phyloP scores from a whole-genome alignment of 2,329 filamentous ascomycete genomes.

The Leptographium flavum region DNA sequence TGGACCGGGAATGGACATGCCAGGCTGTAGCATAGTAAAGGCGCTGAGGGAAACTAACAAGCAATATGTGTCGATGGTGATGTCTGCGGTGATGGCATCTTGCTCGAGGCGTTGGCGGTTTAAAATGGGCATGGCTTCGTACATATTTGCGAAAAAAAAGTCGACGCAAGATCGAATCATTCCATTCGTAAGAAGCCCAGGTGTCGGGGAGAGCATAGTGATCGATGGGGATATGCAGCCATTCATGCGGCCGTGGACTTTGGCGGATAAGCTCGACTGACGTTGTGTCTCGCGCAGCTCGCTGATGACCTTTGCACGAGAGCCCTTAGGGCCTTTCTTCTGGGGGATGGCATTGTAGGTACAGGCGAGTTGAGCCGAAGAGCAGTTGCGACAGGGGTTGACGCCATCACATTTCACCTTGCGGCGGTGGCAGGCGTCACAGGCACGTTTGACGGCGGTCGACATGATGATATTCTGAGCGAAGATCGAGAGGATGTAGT shows the following conservation, averaged over 20 bases:
- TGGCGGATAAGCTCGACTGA: conserved; percentile 47
- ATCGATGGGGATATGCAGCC: conserved; percentile 32
- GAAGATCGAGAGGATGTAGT: not conserved
- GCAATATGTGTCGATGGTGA: conserved; percentile 49
- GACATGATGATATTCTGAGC: conserved; percentile 22
- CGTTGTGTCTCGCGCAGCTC: conserved; percentile 56
- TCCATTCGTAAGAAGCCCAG: conserved; percentile 45
- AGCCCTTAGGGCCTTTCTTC: conserved; percentile 65
- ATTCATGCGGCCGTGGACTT: conserved; percentile 45
- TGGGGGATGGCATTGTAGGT: conserved; percentile 63
- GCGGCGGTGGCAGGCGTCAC: conserved; percentile 59
- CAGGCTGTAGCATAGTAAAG: conserved; percentile 55
- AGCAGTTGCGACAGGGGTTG: conserved; percentile 58
- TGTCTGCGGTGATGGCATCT: conserved; percentile 45
- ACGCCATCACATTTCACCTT: conserved; percentile 62
- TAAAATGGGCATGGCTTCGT: conserved; percentile 48
- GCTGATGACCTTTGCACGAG: conserved; percentile 60
- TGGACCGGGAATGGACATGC: conserved; percentile 39
- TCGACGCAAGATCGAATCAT: conserved; percentile 51
- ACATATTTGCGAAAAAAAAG: conserved; percentile 56
- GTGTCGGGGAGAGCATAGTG: conserved; percentile 35
- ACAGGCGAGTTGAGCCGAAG: conserved; percentile 50
- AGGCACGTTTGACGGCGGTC: conserved; percentile 46
- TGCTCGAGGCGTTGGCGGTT: conserved; percentile 43
- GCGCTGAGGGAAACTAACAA: conserved; percentile 49